Evolutionary conservation across 208 protist genomes (phyloP), one percentile per base, ranked within the genome.

Genomic region (Cochliopodium minus): DNA sequence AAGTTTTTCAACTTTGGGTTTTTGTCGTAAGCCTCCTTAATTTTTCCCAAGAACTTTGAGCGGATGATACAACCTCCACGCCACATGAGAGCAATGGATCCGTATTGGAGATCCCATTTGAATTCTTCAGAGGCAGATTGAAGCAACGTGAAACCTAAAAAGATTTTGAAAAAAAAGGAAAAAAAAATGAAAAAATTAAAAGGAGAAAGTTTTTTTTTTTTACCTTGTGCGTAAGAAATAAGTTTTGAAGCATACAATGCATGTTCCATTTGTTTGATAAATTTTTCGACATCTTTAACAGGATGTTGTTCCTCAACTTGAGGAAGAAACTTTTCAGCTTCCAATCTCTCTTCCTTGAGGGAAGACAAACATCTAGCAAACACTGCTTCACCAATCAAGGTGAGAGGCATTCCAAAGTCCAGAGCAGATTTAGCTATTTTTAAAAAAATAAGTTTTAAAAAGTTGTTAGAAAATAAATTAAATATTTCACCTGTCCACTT

Each of bases 401-500:
- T 79, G 15, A 81, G 65, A 17, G 87, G 85, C 13, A 88, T 76
- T 59, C 83, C 83, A 0, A 86, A 50, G 34, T 93, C 86, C 15
- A 93, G 65, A 10, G 88, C 88, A 1, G 43, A 61, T 15, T n/a
- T n/a, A 22, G 65, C 68, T n/a, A n/a, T n/a, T n/a, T n/a, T n/a
- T n/a, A n/a, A n/a, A n/a, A n/a, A n/a, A n/a, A n/a, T n/a, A n/a
- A n/a, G n/a, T n/a, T n/a, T n/a, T n/a, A n/a, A n/a, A n/a, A n/a
- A n/a, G n/a, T n/a, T n/a, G n/a, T n/a, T n/a, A n/a, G n/a, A n/a
- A n/a, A n/a, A n/a, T n/a, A n/a, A n/a, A n/a, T n/a, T n/a, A n/a
- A n/a, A n/a, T n/a, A n/a, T n/a, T 69, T 89, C 83, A 23, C 72
- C 82, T 4, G 90, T 92, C 88, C 86, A 93, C 57, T 91, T 77